Evolutionary conservation across 768 basidiomycete species (phyloP), one percentile per base, ranked within the genome.

Genomic region (Kwoniella dendrophila): DNA sequence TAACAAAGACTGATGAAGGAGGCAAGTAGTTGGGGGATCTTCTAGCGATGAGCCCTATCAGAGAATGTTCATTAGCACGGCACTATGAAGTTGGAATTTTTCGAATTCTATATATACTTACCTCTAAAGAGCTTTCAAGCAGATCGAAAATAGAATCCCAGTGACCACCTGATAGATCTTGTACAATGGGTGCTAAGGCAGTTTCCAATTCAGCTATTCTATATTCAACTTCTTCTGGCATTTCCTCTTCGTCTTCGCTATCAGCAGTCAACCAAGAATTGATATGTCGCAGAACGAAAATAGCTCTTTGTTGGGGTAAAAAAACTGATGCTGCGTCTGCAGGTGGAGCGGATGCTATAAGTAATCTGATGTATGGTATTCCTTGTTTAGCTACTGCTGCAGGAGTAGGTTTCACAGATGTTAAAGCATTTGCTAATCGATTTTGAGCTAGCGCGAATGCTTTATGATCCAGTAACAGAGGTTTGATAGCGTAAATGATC

Each of bases 101-200:
- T n/a, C n/a, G 41, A 5, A 43, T 11, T 14, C 6, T 43, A 5
- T 11, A 43, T 11, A 20, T 43, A 70, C 83, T 44, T 58, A 92
- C 92, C 84, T 97, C 94, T 2, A 98, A 82, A 70, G 90, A 90
- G 61, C 83, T 89, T 77, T 95, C 93, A 12, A 95, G 73, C 16
- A 97, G 78, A 73, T 97, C 93, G 75, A 90, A 94, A 4, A 93
- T 86, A 33, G 93, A 84, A 50, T 91, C 89, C 96, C 96, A 99
- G 78, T 98, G 96, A 0, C 84, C 81, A 0, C 95, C 96, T 14
- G 86, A 82, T 1, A 95, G 83, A 72, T 86, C 89, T 78, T 97
- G 92, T 62, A 98, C 79, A 56, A 97, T 88, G 2, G 94, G 93
- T 1, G 87, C 90, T 1, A 97, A 82, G 58, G 88, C 83, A 44